phyloP scores from a whole-genome alignment of 371 early-diverging fungal genomes.

The Batrachochytrium dendrobatidis region DNA sequence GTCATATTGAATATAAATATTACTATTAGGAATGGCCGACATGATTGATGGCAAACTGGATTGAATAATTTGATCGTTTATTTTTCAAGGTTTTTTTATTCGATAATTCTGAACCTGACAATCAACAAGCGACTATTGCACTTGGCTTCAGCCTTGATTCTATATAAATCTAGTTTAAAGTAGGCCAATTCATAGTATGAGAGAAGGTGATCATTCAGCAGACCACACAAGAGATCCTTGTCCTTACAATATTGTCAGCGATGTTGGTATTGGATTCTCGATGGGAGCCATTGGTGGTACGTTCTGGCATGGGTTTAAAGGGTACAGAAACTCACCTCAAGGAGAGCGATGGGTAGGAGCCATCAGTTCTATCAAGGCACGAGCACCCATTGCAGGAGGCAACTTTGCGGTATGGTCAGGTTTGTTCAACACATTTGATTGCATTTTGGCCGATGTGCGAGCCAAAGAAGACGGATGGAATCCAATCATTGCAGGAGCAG shows the following conservation, averaged over 20 bases:
- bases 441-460: conserved; percentile 80
- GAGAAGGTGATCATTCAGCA: not conserved
- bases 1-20: too few relatives aligned
- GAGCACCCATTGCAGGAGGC: conserved; percentile 91
- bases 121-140: too few relatives aligned
- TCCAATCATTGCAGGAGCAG: conserved; percentile 80
- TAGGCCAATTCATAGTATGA: too few relatives aligned
- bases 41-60: too few relatives aligned
- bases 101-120: too few relatives aligned
- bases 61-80: too few relatives aligned
- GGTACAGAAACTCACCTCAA: conserved; percentile 91
- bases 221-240: conserved; percentile 49
- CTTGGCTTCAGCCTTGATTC: too few relatives aligned
- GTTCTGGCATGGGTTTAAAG: conserved; percentile 93
- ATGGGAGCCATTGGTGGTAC: conserved; percentile 97
- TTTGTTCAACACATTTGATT: conserved; percentile 92
- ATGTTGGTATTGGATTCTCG: conserved; percentile 91
- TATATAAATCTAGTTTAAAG: too few relatives aligned
- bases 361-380: conserved; percentile 80
- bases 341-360: conserved; percentile 87
- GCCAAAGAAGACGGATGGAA: conserved; percentile 83
- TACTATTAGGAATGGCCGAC: too few relatives aligned
- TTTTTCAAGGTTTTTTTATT: too few relatives aligned
- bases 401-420: conserved; percentile 99
- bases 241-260: conserved; percentile 94